Percentiles rank a stretch among this genome's conserved stretches.
These are phyloP conservation scores for Kandelia obovata DNA, from an alignment of 345 rosid genomes.

Conservation along the genomic window DNA sequence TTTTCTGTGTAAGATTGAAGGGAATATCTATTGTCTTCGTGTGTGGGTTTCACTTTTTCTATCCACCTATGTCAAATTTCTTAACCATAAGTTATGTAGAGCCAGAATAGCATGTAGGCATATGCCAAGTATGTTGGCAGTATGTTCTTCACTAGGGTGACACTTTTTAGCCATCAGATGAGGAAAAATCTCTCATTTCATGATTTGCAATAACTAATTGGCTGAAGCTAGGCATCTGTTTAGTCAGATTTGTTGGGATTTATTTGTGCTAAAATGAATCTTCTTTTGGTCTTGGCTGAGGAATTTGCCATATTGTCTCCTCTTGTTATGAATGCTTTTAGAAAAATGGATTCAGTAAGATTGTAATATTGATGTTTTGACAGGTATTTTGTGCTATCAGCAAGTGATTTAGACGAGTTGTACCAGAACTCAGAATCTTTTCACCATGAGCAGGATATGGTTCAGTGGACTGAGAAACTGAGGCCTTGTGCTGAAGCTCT, in stretches of 20 bases:
- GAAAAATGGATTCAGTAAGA: not conserved
- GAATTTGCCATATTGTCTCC: not conserved
- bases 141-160: too few relatives aligned
- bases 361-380: conserved; percentile 11
- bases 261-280: too few relatives aligned
- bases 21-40: too few relatives aligned
- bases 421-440: conserved; percentile 90
- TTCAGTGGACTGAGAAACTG: conserved; percentile 97
- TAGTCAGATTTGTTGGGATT: not conserved
- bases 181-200: not conserved
- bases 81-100: not conserved
- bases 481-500: conserved; percentile 99
- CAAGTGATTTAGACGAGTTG: conserved; percentile 89
- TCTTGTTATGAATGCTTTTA: not conserved
- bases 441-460: conserved; percentile 98
- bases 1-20: not conserved
- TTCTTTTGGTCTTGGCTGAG: too few relatives aligned
- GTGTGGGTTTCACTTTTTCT: not conserved
- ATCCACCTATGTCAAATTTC: not conserved
- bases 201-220: not conserved
- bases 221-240: not conserved
- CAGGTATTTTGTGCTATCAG: conserved; percentile 91
- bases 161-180: not conserved
- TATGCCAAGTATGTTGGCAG: too few relatives aligned
- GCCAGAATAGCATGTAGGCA: not conserved